These are phyloP conservation scores for Sclerotiophoma versabilis DNA, from an alignment of 2,329 filamentous ascomycete genomes.

Conservation along the genomic window DNA sequence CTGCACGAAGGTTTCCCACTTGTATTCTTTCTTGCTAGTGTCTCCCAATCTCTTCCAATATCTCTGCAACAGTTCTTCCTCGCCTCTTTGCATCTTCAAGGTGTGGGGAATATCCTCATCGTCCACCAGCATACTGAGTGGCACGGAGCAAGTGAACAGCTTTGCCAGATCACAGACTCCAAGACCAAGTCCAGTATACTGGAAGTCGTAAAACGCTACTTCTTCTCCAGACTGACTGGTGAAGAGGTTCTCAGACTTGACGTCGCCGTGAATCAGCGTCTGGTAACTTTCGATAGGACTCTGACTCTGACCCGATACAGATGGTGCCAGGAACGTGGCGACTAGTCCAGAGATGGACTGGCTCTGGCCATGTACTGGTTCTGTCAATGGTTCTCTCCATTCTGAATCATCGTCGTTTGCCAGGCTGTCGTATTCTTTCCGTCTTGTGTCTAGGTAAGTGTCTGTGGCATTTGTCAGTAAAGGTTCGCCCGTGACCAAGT, in stretches of 20 bases:
- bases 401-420: slow-evolving; percentile 58
- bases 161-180: slow-evolving; percentile 73
- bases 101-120: slow-evolving; percentile 43
- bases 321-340: slow-evolving; percentile 59
- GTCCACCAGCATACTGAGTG: slow-evolving; percentile 58
- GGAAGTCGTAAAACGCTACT: slow-evolving; percentile 73
- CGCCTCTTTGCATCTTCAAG: slow-evolving; percentile 60
- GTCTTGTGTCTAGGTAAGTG: slow-evolving; percentile 70
- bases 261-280: slow-evolving; percentile 71
- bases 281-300: slow-evolving; percentile 53
- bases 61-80: slow-evolving; percentile 58
- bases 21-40: slow-evolving; percentile 53
- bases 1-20: slow-evolving; percentile 61
- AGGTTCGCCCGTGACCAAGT: too few species aligned
- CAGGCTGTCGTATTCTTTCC: slow-evolving; percentile 62
- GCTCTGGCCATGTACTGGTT: slow-evolving; percentile 23
- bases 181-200: slow-evolving; percentile 70
- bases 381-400: slow-evolving; percentile 63
- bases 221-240: slow-evolving; percentile 57
- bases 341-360: slow-evolving; percentile 60
- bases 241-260: slow-evolving; percentile 74
- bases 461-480: slow-evolving; percentile 37
- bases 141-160: slow-evolving; percentile 71
- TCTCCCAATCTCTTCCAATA: slow-evolving; percentile 56
- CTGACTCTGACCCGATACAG: slow-evolving; percentile 31